phyloP scores from a whole-genome alignment of 129 eudicot species.

The Chrysanthemum seticuspe region DNA sequence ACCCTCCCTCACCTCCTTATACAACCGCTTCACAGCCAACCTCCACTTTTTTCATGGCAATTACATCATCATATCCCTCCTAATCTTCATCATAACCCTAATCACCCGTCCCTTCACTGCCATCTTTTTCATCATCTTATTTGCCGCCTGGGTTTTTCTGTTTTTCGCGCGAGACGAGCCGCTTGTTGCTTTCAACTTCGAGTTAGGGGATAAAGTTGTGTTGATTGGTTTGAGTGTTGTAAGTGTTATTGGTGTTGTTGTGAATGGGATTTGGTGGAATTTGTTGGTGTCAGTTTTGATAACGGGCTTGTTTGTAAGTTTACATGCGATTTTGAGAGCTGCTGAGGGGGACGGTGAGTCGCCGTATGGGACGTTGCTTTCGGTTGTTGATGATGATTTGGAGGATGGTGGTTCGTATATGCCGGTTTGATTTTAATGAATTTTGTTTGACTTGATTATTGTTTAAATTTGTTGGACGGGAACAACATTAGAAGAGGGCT shows the following conservation, averaged over 20 bases:
- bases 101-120: constrained; percentile 54
- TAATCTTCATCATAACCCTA: constrained; percentile 58
- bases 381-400: constrained; percentile 53
- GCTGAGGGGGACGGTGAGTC: constrained; percentile 47
- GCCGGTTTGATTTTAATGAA: constrained; percentile 41
- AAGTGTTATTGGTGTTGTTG: constrained; percentile 46
- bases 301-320: constrained; percentile 29
- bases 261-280: constrained; percentile 55
- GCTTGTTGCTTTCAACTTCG: constrained; percentile 33
- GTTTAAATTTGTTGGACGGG: too few species aligned
- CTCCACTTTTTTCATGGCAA: constrained; percentile 57
- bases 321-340: constrained; percentile 63
- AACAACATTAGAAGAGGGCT: too few species aligned
- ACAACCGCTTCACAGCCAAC: constrained; percentile 52
- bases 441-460: not conserved
- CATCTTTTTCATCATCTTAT: constrained; percentile 42
- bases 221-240: constrained; percentile 33
- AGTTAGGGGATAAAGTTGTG: constrained; percentile 49
- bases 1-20: constrained; percentile 52
- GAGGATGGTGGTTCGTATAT: constrained; percentile 40
- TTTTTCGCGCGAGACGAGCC: constrained; percentile 50
- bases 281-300: constrained; percentile 33
- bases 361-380: constrained; percentile 58
- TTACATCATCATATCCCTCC: constrained; percentile 48
- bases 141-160: constrained; percentile 50